Conservation (phyloP, 129 eudicot species). For the Flaveria ramosissima region DNA sequence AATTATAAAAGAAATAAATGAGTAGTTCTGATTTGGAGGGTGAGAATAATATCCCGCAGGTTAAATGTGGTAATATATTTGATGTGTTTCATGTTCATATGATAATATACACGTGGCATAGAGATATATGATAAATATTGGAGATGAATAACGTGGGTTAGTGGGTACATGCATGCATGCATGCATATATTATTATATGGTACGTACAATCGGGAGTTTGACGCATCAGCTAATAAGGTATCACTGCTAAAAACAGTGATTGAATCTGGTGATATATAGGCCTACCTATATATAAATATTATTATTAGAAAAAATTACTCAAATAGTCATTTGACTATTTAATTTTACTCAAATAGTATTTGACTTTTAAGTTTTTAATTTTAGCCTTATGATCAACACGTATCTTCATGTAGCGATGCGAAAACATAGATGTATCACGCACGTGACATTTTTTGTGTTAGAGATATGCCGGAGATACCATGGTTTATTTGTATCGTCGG, state of each 20-base stretch:
- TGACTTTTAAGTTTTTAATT: no score
- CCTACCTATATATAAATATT: background rate
- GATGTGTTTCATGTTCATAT: background rate
- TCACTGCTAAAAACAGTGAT: background rate
- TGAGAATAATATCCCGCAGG: background rate
- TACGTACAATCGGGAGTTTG: constrained; percentile 10
- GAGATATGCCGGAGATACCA: no score
- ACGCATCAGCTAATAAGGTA: background rate
- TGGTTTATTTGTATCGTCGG: no score
- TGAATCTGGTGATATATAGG: background rate
- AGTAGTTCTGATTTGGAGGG: background rate
- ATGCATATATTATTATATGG: background rate
- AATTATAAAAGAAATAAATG: background rate
- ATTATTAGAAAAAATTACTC: no score
- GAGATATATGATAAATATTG: background rate
- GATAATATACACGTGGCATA: background rate
- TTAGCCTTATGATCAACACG: no score
- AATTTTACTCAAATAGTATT: no score
- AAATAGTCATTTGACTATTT: no score
- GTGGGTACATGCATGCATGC: background rate
- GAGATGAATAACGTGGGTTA: background rate
- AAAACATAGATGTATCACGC: no score
- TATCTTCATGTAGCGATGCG: no score
- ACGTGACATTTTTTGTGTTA: no score
- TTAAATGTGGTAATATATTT: background rate